These are phyloP conservation scores for Paspalum notatum DNA, from an alignment of 176 grass and related monocot species.

Conservation along the genomic window DNA sequence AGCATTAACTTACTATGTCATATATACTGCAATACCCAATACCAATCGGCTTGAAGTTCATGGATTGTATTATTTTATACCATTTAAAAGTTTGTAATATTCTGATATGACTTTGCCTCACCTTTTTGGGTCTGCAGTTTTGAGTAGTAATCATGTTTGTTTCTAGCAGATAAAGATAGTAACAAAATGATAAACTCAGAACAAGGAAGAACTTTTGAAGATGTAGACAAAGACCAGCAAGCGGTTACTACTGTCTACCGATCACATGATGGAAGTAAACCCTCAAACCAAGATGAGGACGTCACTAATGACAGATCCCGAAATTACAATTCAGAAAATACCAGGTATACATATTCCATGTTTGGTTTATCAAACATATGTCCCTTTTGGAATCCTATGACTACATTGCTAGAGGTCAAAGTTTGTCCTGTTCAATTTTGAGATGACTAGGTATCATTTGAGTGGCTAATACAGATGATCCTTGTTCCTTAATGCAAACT, in stretches of 20 bases:
- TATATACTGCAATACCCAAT: not conserved
- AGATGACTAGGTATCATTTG: not conserved
- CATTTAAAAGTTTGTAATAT: constrained; percentile 21
- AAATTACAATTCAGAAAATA: constrained; percentile 52
- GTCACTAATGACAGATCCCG: constrained; percentile 35
- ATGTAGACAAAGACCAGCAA: constrained; percentile 45
- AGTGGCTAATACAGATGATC: not conserved
- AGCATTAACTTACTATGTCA: not conserved
- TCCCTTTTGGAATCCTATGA: not conserved
- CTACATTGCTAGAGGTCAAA: not conserved
- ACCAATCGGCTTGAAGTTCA: constrained; percentile 1
- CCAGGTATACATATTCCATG: constrained; percentile 42
- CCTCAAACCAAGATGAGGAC: constrained; percentile 38
- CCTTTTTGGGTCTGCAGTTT: constrained; percentile 22
- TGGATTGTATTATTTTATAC: not conserved
- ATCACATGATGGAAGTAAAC: constrained; percentile 39
- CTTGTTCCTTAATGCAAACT: constrained; percentile 41
- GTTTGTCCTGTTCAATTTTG: constrained; percentile 20
- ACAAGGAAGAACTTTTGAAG: constrained; percentile 30
- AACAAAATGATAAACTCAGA: constrained; percentile 27
- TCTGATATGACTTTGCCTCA: not conserved
- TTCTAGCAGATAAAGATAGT: constrained; percentile 39
- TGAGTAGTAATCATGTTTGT: constrained; percentile 24
- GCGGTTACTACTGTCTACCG: not conserved
- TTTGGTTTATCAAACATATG: constrained; percentile 21